Base-by-base conservation (phyloP, 2,329 filamentous ascomycete genomes). In the Acrocalymma vagum region DNA sequence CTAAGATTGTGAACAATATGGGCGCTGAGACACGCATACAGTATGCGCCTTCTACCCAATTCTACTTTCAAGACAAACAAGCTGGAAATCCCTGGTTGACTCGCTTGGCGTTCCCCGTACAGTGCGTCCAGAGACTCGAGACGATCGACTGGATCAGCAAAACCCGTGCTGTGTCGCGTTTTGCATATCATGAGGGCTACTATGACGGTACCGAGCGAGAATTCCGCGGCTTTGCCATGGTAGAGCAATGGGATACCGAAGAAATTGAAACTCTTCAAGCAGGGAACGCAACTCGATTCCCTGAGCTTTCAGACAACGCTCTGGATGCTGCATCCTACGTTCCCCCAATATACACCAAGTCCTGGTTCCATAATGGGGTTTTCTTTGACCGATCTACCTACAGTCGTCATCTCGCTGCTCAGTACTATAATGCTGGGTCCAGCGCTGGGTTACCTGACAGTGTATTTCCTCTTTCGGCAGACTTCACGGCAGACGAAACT, bases 151-250 rank as follows among this genome's bases (percentile, higher is more conserved):
- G 18, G 7, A 25, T 35, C 32, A 26, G 13, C 16, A 11, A 16
- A 5, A 35, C 9, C 6, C n/a, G 4, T 13, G 24, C 26, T 16
- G 18, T n/a, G 11, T 11, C 20, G 9, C 18, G 32, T 9, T 35
- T 22, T 15, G 32, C 32, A 10, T 44, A 44, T 29, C 40, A 44
- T 28, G 26, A 44, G 35, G 65, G 65, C 1, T 62, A 48, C 38
- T 69, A 49, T 38, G 61, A 69, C 29, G 40, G 26, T 0, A 9
- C 35, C 1, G 65, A 68, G 34, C 26, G 54, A 2, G 55, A 67
- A 32, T 68, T 67, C 35, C 37, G 52, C 3, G 65, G 65, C 2
- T 69, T 69, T 36, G 63, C 38, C 5, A 54, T 55, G 42, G 62
- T 65, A 1, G 63, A 69, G 24, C 26, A 38, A 5, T 53, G 46